Percentiles rank a stretch among this genome's conserved stretches.
These are phyloP conservation scores for Plantago ovata DNA, from an alignment of 257 asterid species.

Conservation along the genomic window DNA sequence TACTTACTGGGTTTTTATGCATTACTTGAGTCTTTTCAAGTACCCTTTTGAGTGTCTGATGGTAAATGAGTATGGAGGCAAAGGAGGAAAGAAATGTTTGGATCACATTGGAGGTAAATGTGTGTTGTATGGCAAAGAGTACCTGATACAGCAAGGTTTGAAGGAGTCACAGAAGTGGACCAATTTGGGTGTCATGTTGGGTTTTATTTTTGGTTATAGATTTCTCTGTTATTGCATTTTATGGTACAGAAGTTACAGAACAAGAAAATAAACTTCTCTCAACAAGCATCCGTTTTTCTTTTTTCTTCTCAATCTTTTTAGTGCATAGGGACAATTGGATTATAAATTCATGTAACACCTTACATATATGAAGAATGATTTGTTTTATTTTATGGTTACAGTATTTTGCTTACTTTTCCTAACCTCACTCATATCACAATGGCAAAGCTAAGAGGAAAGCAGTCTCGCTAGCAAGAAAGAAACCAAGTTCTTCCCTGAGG, in stretches of 20 bases:
- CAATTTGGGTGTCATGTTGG: constrained; percentile 63
- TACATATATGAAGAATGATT: constrained; percentile 4
- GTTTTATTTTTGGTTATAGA: constrained; percentile 66
- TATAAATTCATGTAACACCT: constrained; percentile 17
- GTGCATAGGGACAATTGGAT: background rate
- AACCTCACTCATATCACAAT: too few relatives aligned
- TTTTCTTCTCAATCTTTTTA: background rate
- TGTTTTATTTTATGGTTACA: constrained; percentile 5
- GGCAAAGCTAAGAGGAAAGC: too few relatives aligned
- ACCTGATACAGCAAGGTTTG: constrained; percentile 58
- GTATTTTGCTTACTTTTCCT: too few relatives aligned
- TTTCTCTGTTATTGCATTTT: constrained; percentile 55
- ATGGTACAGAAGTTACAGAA: constrained; percentile 54
- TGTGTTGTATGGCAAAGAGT: constrained; percentile 43
- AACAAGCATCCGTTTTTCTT: background rate
- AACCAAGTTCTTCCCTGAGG: too few relatives aligned
- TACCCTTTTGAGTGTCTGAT: constrained; percentile 80
- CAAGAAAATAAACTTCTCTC: constrained; percentile 31
- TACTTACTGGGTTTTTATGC: constrained; percentile 77
- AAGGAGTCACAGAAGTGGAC: constrained; percentile 60
- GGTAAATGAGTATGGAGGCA: constrained; percentile 80
- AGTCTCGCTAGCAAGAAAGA: too few relatives aligned
- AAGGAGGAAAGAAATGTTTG: constrained; percentile 51
- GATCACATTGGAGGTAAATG: constrained; percentile 43
- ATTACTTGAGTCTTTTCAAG: constrained; percentile 77